These are phyloP conservation scores for Taxillus chinensis DNA, from an alignment of 164 flowering plant genomes.

Conservation along the genomic window DNA sequence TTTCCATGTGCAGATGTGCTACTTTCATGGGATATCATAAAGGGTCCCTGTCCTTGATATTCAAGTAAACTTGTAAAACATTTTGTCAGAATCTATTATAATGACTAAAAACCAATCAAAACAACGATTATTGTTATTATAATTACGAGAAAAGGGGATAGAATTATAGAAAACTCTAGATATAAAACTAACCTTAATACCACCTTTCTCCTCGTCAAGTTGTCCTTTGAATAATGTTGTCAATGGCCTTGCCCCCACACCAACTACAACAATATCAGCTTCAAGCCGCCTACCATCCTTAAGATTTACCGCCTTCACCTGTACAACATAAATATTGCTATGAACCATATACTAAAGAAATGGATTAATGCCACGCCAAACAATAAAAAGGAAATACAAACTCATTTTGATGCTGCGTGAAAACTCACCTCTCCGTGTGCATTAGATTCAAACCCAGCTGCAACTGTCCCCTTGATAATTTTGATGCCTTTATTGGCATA, in stretches of 20 bases:
- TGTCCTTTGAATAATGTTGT: conserved; percentile 76
- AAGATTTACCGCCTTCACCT: conserved; percentile 86
- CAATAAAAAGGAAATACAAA: too few species aligned
- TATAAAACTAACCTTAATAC: conserved; percentile 89
- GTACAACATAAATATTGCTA: conserved; percentile 2
- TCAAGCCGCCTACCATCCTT: conserved; percentile 84
- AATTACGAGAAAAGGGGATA: too few species aligned
- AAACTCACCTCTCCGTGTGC: conserved; percentile 65
- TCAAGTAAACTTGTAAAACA: too few species aligned
- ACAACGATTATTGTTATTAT: too few species aligned
- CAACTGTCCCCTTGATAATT: conserved; percentile 91
- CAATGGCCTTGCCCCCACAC: conserved; percentile 89
- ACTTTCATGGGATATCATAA: too few species aligned
- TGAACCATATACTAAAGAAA: too few species aligned
- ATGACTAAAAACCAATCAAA: too few species aligned
- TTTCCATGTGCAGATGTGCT: neutral
- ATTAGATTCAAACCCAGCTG: conserved; percentile 66
- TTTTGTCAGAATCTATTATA: too few species aligned
- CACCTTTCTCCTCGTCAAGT: conserved; percentile 89
- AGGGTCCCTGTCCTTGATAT: too few species aligned
- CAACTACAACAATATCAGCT: conserved; percentile 97
- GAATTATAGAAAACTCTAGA: neutral
- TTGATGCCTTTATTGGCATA: conserved; percentile 81
- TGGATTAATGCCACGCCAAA: too few species aligned
- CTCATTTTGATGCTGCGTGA: neutral